phyloP scores from a whole-genome alignment of 192 early-diverging fungal genomes.

The Coemansia guatemalensis region DNA sequence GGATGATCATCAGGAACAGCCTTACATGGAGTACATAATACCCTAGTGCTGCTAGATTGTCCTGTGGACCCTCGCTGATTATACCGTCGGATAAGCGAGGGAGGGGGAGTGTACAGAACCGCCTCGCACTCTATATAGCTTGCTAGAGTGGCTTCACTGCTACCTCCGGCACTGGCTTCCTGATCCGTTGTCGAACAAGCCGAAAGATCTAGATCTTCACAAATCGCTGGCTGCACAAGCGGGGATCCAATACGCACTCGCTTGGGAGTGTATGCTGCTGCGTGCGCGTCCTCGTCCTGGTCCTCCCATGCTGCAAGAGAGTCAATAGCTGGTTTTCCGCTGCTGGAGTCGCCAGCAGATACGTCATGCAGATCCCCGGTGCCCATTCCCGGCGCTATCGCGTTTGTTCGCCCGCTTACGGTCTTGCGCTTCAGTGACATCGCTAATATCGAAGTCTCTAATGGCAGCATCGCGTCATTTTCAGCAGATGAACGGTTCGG shows the following conservation, averaged over 20 bases:
- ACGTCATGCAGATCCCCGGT: neutral
- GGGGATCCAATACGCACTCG: constrained; percentile 13
- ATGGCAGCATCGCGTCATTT: constrained; percentile 10
- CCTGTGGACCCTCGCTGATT: neutral
- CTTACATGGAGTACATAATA: neutral
- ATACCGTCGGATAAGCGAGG: constrained; percentile 34
- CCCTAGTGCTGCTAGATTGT: neutral
- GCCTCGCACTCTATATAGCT: constrained; percentile 14
- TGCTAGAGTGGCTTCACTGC: neutral
- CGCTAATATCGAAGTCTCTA: constrained; percentile 31
- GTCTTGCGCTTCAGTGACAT: constrained; percentile 39
- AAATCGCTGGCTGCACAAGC: neutral
- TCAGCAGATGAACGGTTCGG: neutral
- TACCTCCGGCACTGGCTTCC: neutral
- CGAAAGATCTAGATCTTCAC: neutral
- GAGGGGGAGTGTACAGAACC: constrained; percentile 29
- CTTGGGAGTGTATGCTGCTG: constrained; percentile 20
- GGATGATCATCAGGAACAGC: neutral
- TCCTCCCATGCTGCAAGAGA: neutral
- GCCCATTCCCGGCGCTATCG: neutral
- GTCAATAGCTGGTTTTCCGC: neutral
- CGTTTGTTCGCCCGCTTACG: neutral
- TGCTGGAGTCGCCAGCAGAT: neutral
- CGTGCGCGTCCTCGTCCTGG: neutral
- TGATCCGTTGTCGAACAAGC: neutral